Evolutionary conservation across 2,329 filamentous ascomycete species (phyloP).

Genomic region (Didymosphaeria variabile): DNA sequence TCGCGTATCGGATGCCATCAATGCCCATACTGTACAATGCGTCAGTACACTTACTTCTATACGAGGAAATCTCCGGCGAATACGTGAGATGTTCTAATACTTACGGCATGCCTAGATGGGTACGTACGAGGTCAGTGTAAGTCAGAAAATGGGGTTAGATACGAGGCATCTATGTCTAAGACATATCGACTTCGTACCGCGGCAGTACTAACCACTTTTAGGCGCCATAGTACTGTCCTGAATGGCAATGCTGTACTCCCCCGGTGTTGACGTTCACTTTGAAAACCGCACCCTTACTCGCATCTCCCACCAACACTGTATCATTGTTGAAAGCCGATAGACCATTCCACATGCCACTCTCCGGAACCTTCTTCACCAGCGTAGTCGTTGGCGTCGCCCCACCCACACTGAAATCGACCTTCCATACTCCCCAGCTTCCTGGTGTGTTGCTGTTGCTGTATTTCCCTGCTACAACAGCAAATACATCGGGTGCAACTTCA

Average conservation of each 20-base stretch:
- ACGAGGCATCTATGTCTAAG: no score
- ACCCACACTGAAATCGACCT: slow-evolving; percentile 28
- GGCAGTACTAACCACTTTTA: not conserved
- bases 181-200: no score
- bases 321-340: slow-evolving; percentile 27
- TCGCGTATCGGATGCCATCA: slow-evolving; percentile 29
- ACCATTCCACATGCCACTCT: slow-evolving; percentile 28
- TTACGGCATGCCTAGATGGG: slow-evolving; percentile 12
- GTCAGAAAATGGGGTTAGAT: no score
- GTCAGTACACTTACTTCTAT: not conserved
- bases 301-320: slow-evolving; percentile 30
- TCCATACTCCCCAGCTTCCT: slow-evolving; percentile 30
- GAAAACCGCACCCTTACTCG: slow-evolving; percentile 29
- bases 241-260: slow-evolving; percentile 26
- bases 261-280: slow-evolving; percentile 27
- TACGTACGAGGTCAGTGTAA: no score
- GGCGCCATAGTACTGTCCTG: slow-evolving; percentile 28
- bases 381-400: slow-evolving; percentile 20
- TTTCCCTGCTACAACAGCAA: slow-evolving; percentile 30
- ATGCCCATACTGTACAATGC: slow-evolving; percentile 25
- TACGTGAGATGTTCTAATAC: not conserved
- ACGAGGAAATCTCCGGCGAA: no score
- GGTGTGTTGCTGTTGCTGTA: slow-evolving; percentile 25
- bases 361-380: slow-evolving; percentile 27
- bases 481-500: slow-evolving; percentile 31